These are phyloP conservation scores for Candida khao-thaluensis DNA, from an alignment of 805 yeast species.

Conservation along the genomic window DNA sequence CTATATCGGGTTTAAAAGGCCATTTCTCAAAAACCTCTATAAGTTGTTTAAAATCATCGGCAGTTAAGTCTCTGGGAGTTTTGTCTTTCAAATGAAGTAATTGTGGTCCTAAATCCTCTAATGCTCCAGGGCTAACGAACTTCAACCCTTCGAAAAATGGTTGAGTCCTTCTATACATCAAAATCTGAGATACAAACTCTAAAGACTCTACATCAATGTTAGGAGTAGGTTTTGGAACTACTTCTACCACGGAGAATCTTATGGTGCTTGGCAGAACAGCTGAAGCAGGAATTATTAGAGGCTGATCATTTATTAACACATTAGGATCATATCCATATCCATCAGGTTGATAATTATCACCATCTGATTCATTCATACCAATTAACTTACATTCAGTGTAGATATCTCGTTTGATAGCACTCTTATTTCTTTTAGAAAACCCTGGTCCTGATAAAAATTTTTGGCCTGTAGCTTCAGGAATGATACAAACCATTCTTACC, in stretches of 20 bases:
- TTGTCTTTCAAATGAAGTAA: constrained; percentile 37
- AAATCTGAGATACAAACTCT: constrained; percentile 64
- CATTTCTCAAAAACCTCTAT: constrained; percentile 58
- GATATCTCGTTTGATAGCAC: constrained; percentile 63
- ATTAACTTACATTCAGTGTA: constrained; percentile 58
- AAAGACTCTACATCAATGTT: constrained; percentile 48
- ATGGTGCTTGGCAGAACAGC: constrained; percentile 29
- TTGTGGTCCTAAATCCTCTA: constrained; percentile 43
- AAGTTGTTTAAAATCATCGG: constrained; percentile 54
- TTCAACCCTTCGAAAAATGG: constrained; percentile 45
- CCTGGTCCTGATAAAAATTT: constrained; percentile 59
- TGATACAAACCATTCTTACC: constrained; percentile 72
- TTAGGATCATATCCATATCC: constrained; percentile 40
- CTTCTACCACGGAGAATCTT: constrained; percentile 56
- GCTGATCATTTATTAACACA: constrained; percentile 35
- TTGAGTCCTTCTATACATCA: constrained; percentile 46
- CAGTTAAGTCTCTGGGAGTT: constrained; percentile 47
- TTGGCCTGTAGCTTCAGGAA: constrained; percentile 51
- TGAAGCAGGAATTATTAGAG: constrained; percentile 28
- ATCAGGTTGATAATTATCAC: constrained; percentile 21
- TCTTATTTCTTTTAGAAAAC: constrained; percentile 53
- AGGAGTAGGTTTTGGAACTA: constrained; percentile 41
- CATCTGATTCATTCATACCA: constrained; percentile 41
- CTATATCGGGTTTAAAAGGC: constrained; percentile 77
- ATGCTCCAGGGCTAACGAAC: constrained; percentile 81